Conservation (phyloP, 805 yeast species). For the Kuraishia borneana region DNA sequence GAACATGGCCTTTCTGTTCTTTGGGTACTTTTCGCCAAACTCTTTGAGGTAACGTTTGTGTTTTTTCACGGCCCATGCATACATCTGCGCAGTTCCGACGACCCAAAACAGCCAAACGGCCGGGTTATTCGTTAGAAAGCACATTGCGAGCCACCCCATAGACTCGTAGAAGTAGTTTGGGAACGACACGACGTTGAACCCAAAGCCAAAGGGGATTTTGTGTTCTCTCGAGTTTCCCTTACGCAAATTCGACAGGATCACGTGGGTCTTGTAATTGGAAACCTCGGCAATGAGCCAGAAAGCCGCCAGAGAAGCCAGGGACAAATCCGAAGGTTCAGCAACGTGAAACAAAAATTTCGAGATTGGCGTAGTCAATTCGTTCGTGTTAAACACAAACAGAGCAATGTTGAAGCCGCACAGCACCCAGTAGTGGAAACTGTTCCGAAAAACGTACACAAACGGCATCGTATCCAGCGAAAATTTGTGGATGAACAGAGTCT, state of each 20-base stretch:
- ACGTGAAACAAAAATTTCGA: constrained; percentile 30
- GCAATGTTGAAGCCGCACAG: constrained; percentile 54
- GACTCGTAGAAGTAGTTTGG: constrained; percentile 93
- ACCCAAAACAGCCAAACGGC: constrained; percentile 59
- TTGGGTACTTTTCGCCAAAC: constrained; percentile 72
- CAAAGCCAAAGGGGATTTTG: constrained; percentile 73
- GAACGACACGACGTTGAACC: constrained; percentile 71
- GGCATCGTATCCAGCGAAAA: constrained; percentile 95
- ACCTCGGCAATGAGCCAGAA: constrained; percentile 52
- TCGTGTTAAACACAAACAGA: constrained; percentile 17
- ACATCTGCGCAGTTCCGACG: constrained; percentile 78
- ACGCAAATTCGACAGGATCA: constrained; percentile 50
- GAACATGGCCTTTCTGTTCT: constrained; percentile 64
- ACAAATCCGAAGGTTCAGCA: constrained; percentile 23
- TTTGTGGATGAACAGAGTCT: constrained; percentile 73
- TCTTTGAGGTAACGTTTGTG: constrained; percentile 57
- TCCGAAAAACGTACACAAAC: constrained; percentile 71
- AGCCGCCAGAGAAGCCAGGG: constrained; percentile 23
- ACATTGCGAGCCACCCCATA: constrained; percentile 60
- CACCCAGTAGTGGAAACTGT: constrained; percentile 89
- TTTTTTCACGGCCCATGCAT: constrained; percentile 82
- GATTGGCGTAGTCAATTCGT: constrained; percentile 1
- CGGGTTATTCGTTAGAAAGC: constrained; percentile 68
- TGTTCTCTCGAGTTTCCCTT: constrained; percentile 45
- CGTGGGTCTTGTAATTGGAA: constrained; percentile 66